Percentiles rank a stretch among this genome's conserved stretches.
These are phyloP conservation scores for Aspergillus glaucus DNA, from an alignment of 2,329 filamentous ascomycete species.

Conservation along the genomic window DNA sequence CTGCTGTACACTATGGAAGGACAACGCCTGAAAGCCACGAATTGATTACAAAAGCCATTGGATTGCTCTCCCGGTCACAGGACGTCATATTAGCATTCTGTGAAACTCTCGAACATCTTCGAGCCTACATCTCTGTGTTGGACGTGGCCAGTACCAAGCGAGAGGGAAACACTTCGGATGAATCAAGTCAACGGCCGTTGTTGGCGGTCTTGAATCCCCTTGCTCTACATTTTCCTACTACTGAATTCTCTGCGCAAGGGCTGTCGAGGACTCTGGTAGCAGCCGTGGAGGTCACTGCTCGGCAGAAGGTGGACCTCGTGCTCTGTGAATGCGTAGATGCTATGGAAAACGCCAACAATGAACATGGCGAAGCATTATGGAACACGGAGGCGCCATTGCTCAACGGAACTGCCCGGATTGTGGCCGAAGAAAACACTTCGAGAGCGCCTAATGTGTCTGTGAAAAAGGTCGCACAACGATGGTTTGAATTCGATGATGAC, in stretches of 20 bases:
- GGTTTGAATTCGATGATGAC: conserved; percentile 55
- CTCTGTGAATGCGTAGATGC: conserved; percentile 38
- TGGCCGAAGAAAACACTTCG: conserved; percentile 48
- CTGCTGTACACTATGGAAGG: conserved; percentile 37
- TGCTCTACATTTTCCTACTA: conserved; percentile 36
- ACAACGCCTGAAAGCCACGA: conserved; percentile 21
- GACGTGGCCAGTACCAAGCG: neutral
- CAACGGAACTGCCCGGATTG: conserved; percentile 48
- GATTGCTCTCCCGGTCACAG: conserved; percentile 61
- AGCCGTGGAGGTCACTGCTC: conserved; percentile 32
- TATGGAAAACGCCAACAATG: conserved; percentile 21
- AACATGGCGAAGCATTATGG: conserved; percentile 33
- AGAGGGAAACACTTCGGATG: neutral
- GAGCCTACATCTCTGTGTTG: conserved; percentile 64
- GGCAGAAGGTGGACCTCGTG: conserved; percentile 24
- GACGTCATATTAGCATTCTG: conserved; percentile 66
- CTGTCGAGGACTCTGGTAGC: conserved; percentile 40
- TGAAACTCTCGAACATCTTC: conserved; percentile 68
- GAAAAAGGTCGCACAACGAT: conserved; percentile 54
- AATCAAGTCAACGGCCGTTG: conserved; percentile 13
- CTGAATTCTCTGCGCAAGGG: conserved; percentile 44
- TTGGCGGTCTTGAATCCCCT: conserved; percentile 38
- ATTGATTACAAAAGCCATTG: conserved; percentile 60
- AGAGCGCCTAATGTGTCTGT: conserved; percentile 54
- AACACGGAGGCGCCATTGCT: conserved; percentile 56